phyloP scores from a whole-genome alignment of 2,329 filamentous ascomycete genomes.

The Chaetomium strumarium region DNA sequence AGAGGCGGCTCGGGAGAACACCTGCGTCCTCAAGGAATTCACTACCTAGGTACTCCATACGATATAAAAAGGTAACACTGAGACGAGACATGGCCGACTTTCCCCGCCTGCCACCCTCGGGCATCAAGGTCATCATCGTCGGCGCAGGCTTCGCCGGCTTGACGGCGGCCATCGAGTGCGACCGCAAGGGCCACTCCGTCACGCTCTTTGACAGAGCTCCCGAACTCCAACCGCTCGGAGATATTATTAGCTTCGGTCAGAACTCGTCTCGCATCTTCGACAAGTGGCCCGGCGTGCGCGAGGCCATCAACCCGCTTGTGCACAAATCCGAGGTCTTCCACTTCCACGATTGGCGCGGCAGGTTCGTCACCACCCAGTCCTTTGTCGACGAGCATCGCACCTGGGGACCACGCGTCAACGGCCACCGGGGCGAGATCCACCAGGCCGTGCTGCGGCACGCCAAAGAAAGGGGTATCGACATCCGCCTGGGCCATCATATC shows the following conservation, averaged over 20 bases:
- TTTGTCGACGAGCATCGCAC: constrained; percentile 26
- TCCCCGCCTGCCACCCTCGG: constrained; percentile 18
- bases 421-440: constrained; percentile 49
- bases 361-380: constrained; percentile 42
- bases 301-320: constrained; percentile 43
- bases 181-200: constrained; percentile 46
- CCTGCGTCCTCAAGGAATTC: too few relatives aligned
- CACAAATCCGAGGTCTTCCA: constrained; percentile 36
- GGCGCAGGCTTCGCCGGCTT: constrained; percentile 51
- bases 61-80: not conserved
- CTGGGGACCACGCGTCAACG: constrained; percentile 45
- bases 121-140: constrained; percentile 41
- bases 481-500: constrained; percentile 38
- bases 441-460: constrained; percentile 45
- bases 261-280: constrained; percentile 52
- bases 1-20: too few relatives aligned
- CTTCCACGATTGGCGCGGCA: constrained; percentile 40
- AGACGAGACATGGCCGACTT: not conserved
- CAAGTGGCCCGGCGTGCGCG: constrained; percentile 47
- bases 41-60: not conserved
- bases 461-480: constrained; percentile 38
- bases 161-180: constrained; percentile 52
- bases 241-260: constrained; percentile 49
- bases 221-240: constrained; percentile 39
- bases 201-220: constrained; percentile 42